Evolutionary conservation across 2,329 filamentous ascomycete genomes (phyloP).

Genomic region (Paecilomyces sp.): DNA sequence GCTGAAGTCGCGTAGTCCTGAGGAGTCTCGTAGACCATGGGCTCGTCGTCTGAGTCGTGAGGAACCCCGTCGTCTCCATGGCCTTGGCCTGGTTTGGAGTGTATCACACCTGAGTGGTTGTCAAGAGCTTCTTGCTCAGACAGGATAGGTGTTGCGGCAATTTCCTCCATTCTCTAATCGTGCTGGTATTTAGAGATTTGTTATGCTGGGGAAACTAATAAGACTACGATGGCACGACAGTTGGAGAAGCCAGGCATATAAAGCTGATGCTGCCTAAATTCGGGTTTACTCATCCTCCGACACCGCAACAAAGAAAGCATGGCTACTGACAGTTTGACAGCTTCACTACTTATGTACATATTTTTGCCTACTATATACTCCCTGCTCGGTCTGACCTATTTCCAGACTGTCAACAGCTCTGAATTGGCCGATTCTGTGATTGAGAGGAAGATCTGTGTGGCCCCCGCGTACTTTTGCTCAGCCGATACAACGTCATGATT

Average conservation of each 20-base stretch:
- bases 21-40: not conserved
- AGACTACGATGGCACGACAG: not conserved
- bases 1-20: not conserved
- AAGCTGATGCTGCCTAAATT: not conserved
- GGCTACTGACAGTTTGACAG: no score
- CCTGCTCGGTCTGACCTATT: no score
- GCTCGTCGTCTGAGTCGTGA: not conserved
- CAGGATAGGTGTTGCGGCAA: not conserved
- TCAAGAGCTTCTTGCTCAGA: not conserved
- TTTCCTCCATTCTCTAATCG: not conserved
- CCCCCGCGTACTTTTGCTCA: no score
- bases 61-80: not conserved
- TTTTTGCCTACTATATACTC: no score
- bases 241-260: not conserved
- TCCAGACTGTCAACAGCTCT: no score
- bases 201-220: not conserved
- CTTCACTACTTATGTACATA: no score
- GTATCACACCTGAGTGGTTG: not conserved
- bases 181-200: not conserved
- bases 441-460: no score
- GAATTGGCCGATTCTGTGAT: no score
- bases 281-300: not conserved
- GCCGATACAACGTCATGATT: no score
- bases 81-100: not conserved
- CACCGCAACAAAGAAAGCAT: not conserved